Evolutionary conservation across 1,284 basidiomycete genomes (phyloP), one percentile per base, ranked within the genome.

Genomic region (Puccinia triticina): DNA sequence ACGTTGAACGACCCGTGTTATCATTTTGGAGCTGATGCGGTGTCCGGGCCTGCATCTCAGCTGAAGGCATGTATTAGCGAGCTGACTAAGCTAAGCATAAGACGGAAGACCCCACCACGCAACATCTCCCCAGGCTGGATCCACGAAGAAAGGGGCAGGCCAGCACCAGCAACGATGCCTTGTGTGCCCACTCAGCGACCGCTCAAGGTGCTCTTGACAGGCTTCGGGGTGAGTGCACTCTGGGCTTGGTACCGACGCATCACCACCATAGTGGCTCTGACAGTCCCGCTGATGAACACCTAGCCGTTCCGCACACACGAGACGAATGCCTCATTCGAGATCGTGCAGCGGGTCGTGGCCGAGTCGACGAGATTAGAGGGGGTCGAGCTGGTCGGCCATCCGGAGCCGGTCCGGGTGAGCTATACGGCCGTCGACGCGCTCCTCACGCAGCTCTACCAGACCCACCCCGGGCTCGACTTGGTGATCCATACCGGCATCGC

Each of bases 331-430:
- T 72, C 69, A 18, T 72, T 48, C 29, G 69, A 72, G 43, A 53
- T 72, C 29, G 40, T 48, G 69, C 18, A 72, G 40, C 11, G 43
- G 21, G 69, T n/a, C n/a, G n/a, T n/a, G n/a, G n/a, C n/a, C n/a
- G n/a, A n/a, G n/a, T n/a, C n/a, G n/a, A n/a, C n/a, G n/a, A n/a
- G n/a, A n/a, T n/a, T n/a, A n/a, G n/a, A n/a, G n/a, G n/a, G n/a
- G n/a, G 26, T 64, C 18, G 69, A 72, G 23, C 10, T 72, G 34
- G 37, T 48, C 7, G 26, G 46, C 3, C 37, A 43, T 48, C 40
- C 69, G 26, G 69, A 72, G 69, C 40, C 69, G 34, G 34, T 72
- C 18, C 40, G 48, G n/a, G 69, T 72, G 69, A 53, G 43, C 69
- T 72, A 72, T 18, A 3, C 2, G 14, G 10, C 40, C 4, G 69